Evolutionary conservation across 2,329 filamentous ascomycete species (phyloP).

Genomic region (Dichotomopilus funicola): DNA sequence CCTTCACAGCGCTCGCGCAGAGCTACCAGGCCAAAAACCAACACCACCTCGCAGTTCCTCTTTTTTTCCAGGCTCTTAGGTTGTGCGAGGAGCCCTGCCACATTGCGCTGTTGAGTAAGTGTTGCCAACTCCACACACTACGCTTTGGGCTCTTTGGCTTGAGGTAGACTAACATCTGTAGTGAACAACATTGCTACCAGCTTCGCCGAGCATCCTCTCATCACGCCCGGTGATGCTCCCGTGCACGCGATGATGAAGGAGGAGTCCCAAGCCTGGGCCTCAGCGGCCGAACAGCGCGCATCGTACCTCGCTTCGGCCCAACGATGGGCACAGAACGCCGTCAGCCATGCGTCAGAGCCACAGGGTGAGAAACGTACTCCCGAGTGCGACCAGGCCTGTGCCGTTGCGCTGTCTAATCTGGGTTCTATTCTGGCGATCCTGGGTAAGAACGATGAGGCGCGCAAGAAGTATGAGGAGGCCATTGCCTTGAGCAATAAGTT

Average conservation of each 20-base stretch:
- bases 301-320: slow-evolving; percentile 62
- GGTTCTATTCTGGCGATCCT: slow-evolving; percentile 76
- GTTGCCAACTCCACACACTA: slow-evolving; percentile 15
- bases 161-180: slow-evolving; percentile 25
- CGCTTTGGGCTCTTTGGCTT: neutral
- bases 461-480: slow-evolving; percentile 62
- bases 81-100: slow-evolving; percentile 65
- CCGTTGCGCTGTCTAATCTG: slow-evolving; percentile 77
- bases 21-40: slow-evolving; percentile 68
- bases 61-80: slow-evolving; percentile 78
- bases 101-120: slow-evolving; percentile 66
- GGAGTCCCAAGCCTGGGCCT: slow-evolving; percentile 21
- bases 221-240: slow-evolving; percentile 29
- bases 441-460: slow-evolving; percentile 58
- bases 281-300: slow-evolving; percentile 45
- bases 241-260: slow-evolving; percentile 18
- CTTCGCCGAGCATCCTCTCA: slow-evolving; percentile 60
- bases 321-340: slow-evolving; percentile 73
- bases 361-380: slow-evolving; percentile 59
- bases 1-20: slow-evolving; percentile 57
- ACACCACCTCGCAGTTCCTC: slow-evolving; percentile 74
- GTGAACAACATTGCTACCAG: slow-evolving; percentile 76
- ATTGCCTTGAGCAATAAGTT: slow-evolving; percentile 52
- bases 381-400: slow-evolving; percentile 80
- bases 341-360: slow-evolving; percentile 60